A percentile compares a stretch with the other conserved stretches of the same genome.
Conservation (phyloP, 176 grass and related monocot species). For the Eragrostis nindensis region DNA sequence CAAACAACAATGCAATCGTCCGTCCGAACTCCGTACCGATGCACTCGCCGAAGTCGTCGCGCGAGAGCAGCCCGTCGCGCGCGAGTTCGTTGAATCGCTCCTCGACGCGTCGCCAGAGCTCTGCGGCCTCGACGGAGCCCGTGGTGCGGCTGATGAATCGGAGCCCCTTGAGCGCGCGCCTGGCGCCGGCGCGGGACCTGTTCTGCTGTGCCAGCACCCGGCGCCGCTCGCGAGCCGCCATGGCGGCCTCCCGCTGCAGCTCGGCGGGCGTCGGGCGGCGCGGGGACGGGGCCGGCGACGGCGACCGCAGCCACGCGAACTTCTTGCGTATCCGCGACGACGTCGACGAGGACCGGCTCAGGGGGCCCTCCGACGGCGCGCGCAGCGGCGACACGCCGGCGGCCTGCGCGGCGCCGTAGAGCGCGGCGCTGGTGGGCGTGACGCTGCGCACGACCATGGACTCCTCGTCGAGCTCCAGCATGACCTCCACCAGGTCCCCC, state of each 20-base stretch:
- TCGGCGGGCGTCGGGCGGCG: conserved; percentile 38
- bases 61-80: conserved; percentile 75
- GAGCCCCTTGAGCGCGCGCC: conserved; percentile 87
- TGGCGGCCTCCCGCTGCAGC: conserved; percentile 44
- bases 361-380: conserved; percentile 41
- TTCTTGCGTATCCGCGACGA: conserved; percentile 79
- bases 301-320: conserved; percentile 91
- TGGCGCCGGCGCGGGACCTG: conserved; percentile 72
- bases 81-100: conserved; percentile 69
- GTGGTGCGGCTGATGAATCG: conserved; percentile 98
- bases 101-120: conserved; percentile 85
- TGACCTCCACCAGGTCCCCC: conserved; percentile 95
- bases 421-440: conserved; percentile 65
- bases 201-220: conserved; percentile 67
- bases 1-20: neutral
- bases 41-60: conserved; percentile 98
- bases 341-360: conserved; percentile 90
- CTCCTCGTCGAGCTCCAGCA: conserved; percentile 97
- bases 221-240: conserved; percentile 79
- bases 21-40: too few species aligned
- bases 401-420: conserved; percentile 28
- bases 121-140: conserved; percentile 58
- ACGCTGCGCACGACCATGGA: conserved; percentile 99
- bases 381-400: neutral
- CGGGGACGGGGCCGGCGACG: conserved; percentile 48